Evolutionary conservation across 371 early-diverging fungal species (phyloP).

Genomic region (Synchytrium microbalum): DNA sequence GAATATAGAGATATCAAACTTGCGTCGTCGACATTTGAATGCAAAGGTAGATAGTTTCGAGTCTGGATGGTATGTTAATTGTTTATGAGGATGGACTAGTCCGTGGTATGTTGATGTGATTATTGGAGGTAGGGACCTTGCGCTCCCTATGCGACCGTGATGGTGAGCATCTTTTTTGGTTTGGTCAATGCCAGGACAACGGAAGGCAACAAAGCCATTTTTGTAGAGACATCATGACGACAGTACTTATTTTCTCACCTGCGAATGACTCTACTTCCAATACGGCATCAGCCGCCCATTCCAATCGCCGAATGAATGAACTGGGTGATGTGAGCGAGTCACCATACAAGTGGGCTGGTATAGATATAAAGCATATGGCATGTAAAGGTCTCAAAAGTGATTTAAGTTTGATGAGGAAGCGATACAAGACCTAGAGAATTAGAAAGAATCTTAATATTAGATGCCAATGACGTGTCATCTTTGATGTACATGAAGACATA

Average conservation of each 20-base stretch:
- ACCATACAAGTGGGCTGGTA: constrained; percentile 73
- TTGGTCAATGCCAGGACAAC: too few species aligned
- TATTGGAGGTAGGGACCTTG: neutral
- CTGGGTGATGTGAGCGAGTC: constrained; percentile 29
- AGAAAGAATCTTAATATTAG: neutral
- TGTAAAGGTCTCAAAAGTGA: constrained; percentile 67
- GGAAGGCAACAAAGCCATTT: constrained; percentile 16
- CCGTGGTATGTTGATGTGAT: constrained; percentile 74
- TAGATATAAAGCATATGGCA: constrained; percentile 69
- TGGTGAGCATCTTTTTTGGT: neutral
- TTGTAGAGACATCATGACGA: constrained; percentile 33
- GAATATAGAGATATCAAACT: constrained; percentile 85
- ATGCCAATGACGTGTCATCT: neutral
- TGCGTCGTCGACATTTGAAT: constrained; percentile 77
- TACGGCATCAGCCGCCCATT: constrained; percentile 77
- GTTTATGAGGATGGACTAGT: constrained; percentile 74
- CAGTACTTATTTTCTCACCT: constrained; percentile 39
- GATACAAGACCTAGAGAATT: constrained; percentile 25
- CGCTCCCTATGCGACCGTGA: neutral
- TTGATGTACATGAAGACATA: constrained; percentile 29
- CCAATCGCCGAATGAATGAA: constrained; percentile 60
- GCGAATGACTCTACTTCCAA: constrained; percentile 89
- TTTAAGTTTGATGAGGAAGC: constrained; percentile 68
- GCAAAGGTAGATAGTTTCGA: constrained; percentile 60
- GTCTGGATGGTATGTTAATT: constrained; percentile 66